phyloP scores from a whole-genome alignment of 352 stramenopile genomes.

The Plasmopara viticola region DNA sequence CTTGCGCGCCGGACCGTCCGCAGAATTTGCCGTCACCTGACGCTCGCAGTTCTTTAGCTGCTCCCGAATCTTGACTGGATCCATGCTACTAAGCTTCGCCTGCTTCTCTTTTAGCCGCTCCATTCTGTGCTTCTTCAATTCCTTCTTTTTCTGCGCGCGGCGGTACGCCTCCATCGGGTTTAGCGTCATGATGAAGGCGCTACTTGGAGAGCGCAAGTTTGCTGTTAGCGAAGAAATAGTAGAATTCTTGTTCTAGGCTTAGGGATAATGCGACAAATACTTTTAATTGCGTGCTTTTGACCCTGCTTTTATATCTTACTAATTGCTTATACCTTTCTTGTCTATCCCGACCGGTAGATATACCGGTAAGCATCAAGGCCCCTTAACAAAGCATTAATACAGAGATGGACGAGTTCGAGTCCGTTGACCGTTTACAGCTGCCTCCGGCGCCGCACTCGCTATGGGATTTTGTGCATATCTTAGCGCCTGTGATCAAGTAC shows the following conservation, averaged over 20 bases:
- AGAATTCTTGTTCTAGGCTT: too few relatives aligned
- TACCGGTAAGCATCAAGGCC: too few relatives aligned
- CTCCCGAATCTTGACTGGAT: constrained; percentile 43
- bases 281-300: too few relatives aligned
- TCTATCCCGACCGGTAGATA: too few relatives aligned
- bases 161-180: constrained; percentile 74
- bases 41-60: constrained; percentile 62
- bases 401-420: background rate
- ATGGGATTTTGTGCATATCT: constrained; percentile 42
- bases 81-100: constrained; percentile 49
- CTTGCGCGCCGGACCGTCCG: constrained; percentile 62
- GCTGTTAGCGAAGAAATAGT: too few relatives aligned
- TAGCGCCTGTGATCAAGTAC: constrained; percentile 74
- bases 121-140: constrained; percentile 68
- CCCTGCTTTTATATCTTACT: too few relatives aligned
- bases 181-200: constrained; percentile 46
- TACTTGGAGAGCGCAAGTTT: background rate
- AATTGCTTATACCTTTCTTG: too few relatives aligned
- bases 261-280: too few relatives aligned
- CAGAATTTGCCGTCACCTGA: constrained; percentile 49
- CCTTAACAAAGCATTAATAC: too few relatives aligned
- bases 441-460: constrained; percentile 35
- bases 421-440: constrained; percentile 9
- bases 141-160: constrained; percentile 81
- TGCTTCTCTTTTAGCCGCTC: constrained; percentile 59